phyloP scores from a whole-genome alignment of 441 rosid genomes.

The Populus hybrid region DNA sequence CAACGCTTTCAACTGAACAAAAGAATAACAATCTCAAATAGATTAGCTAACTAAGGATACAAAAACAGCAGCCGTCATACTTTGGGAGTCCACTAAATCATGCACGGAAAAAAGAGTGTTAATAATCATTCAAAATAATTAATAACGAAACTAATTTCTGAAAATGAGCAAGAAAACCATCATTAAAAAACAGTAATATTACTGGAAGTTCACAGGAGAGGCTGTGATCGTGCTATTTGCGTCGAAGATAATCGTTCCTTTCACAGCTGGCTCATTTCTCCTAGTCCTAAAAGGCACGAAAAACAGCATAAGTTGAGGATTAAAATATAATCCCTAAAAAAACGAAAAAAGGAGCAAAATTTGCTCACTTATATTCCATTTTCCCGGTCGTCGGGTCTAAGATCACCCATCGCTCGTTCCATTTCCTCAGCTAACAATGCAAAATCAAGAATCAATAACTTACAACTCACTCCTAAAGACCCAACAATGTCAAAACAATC shows the following conservation, averaged over 20 bases:
- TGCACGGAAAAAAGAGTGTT: slow-evolving; percentile 13
- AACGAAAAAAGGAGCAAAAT: not conserved
- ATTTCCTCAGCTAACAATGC: slow-evolving; percentile 65
- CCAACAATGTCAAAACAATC: not conserved
- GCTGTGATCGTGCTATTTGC: slow-evolving; percentile 81
- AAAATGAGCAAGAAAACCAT: not conserved
- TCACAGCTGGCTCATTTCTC: slow-evolving; percentile 81
- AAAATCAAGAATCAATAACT: not conserved
- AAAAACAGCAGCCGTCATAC: slow-evolving; percentile 94
- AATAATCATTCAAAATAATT: slow-evolving; percentile 6
- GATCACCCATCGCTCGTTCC: slow-evolving; percentile 98
- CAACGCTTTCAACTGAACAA: slow-evolving; percentile 9
- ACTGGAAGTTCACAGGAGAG: slow-evolving; percentile 98
- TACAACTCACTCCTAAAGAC: not conserved
- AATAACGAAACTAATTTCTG: not conserved
- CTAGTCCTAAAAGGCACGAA: slow-evolving; percentile 50
- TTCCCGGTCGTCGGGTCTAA: slow-evolving; percentile 95
- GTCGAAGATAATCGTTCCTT: slow-evolving; percentile 79
- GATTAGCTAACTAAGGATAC: slow-evolving; percentile 58
- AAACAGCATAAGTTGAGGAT: slow-evolving; percentile 1
- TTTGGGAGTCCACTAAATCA: slow-evolving; percentile 86
- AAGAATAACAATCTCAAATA: not conserved
- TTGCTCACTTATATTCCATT: slow-evolving; percentile 88
- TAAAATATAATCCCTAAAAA: not conserved
- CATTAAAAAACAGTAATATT: slow-evolving; percentile 26